A percentile compares a stretch with the other conserved stretches of the same genome.
These are phyloP conservation scores for Rubus idaeus DNA, from an alignment of 306 rosid species.

Conservation along the genomic window DNA sequence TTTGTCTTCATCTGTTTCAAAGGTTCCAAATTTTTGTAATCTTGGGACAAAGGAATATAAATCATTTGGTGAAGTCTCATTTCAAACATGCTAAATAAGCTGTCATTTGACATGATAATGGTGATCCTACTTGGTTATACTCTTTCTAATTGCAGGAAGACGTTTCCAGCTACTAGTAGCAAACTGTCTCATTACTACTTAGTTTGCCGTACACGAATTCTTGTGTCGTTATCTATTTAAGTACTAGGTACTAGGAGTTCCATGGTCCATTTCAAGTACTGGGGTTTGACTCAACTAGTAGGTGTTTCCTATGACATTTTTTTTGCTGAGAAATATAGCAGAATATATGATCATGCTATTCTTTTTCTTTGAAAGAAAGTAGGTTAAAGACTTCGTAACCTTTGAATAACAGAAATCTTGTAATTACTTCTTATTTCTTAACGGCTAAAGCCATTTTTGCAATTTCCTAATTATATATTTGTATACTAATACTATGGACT, in stretches of 20 bases:
- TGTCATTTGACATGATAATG: constrained; percentile 25
- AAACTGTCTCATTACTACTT: neutral
- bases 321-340: neutral
- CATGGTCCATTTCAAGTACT: neutral
- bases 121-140: constrained; percentile 12
- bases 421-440: neutral
- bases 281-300: neutral
- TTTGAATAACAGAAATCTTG: neutral
- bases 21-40: neutral
- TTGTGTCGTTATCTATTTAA: neutral
- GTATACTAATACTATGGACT: constrained; percentile 6
- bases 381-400: neutral
- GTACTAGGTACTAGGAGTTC: neutral
- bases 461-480: constrained; percentile 7
- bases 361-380: neutral
- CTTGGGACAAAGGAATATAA: neutral
- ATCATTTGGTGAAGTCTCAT: constrained; percentile 20
- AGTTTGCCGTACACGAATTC: neutral
- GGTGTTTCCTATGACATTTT: neutral
- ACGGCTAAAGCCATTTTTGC: neutral
- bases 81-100: constrained; percentile 19
- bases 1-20: constrained; percentile 5
- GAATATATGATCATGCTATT: constrained; percentile 7
- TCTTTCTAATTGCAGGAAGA: constrained; percentile 11
- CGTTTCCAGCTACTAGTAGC: neutral